Conservation (phyloP, 2,329 filamentous ascomycete genomes). For the Aureobasidium sp. region DNA sequence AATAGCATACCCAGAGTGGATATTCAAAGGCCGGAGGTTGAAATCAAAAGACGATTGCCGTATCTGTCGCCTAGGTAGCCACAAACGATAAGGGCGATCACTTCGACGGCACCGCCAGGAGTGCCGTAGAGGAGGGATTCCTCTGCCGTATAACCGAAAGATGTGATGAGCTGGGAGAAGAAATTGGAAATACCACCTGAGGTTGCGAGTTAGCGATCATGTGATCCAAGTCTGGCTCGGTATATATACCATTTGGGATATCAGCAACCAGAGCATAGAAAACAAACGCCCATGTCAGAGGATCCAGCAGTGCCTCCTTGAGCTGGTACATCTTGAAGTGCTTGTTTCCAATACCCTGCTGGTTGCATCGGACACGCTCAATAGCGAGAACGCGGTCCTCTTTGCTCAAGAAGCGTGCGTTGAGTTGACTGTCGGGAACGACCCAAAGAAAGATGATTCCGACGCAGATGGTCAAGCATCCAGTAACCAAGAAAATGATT, state of each 20-base stretch:
- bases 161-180: constrained; percentile 52
- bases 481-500: constrained; percentile 44
- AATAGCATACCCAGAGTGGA: constrained; percentile 54
- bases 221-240: neutral
- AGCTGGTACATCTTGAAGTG: constrained; percentile 62
- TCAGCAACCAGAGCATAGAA: constrained; percentile 49
- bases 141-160: constrained; percentile 57
- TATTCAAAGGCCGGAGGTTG: constrained; percentile 43
- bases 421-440: constrained; percentile 53
- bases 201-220: constrained; percentile 8
- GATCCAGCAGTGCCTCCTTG: constrained; percentile 49
- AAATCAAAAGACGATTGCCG: constrained; percentile 50
- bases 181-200: constrained; percentile 50
- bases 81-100: constrained; percentile 48
- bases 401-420: constrained; percentile 54
- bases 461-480: constrained; percentile 34
- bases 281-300: constrained; percentile 53
- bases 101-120: constrained; percentile 57
- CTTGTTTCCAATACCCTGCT: constrained; percentile 65
- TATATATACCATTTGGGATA: constrained; percentile 46
- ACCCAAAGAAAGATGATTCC: constrained; percentile 38
- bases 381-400: constrained; percentile 60
- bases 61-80: constrained; percentile 50
- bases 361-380: constrained; percentile 64
- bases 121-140: constrained; percentile 57